Base-by-base conservation (phyloP, 78 protist species). In the Acrasis kona region DNA sequence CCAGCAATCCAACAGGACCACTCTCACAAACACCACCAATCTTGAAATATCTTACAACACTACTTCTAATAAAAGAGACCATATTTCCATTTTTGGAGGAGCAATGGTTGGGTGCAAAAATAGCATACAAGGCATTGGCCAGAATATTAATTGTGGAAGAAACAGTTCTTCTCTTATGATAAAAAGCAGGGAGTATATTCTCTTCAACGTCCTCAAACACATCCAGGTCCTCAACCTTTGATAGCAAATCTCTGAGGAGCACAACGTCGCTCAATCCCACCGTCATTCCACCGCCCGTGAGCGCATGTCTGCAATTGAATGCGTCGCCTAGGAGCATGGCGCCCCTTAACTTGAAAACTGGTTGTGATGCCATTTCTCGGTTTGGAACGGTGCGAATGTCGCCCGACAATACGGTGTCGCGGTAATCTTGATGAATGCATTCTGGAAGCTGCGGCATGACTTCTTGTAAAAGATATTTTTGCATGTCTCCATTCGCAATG, bases 261-360 rank as follows among this genome's bases (percentile, higher is more conserved):
- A 10, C 3, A 3, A 10, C 75, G 10, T 71, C 75, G 57, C 3
- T 2, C 41, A 71, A 7, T 58, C 40, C 39, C 39, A 30, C 39
- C 3, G 75, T 71, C 75, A 71, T 71, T 32, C 75, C 75, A 3
- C 75, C 75, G 27, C 75, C 75, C 5, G 75, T 71, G 29, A 71
- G 42, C 5, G 75, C 35, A 7, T 71, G 75, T 32, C 75, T 58
- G 9, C 2, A 3, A 36, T 71, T 71, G 57, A 2, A 2, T 31
- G 3, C n/a, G 75, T 71, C 75, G 57, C 75, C 75, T 7, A 71
- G 3, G 2, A 3, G 12, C 39, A 71, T 5, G 10, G 9, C 41
- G 2, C 75, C 75, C 6, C n/a, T n/a, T n/a, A n/a, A n/a, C n/a
- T n/a, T n/a, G n/a, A n/a, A n/a, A n/a, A n/a, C n/a, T n/a, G n/a